Conservation (phyloP, 768 basidiomycete species). For the Mycena galopus region DNA sequence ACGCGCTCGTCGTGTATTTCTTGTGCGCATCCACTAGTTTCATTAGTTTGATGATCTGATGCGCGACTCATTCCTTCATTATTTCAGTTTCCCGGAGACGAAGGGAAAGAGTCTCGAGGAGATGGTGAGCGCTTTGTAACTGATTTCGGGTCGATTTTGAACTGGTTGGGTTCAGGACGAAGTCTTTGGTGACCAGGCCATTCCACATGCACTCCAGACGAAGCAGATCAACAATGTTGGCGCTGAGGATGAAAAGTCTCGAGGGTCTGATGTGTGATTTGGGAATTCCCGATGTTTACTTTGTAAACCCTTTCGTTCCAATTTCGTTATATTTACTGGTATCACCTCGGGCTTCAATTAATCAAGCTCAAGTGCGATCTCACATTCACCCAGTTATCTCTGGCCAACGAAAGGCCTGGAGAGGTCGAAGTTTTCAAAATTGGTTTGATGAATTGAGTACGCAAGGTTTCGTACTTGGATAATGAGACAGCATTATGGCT, state of each 20-base stretch:
- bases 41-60: background rate
- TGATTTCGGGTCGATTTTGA: background rate
- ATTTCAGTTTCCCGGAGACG: constrained; percentile 34
- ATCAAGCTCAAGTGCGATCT: too few relatives aligned
- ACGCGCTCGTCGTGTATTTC: constrained; percentile 32
- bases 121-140: constrained; percentile 18
- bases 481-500: too few relatives aligned
- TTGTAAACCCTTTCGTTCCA: too few relatives aligned
- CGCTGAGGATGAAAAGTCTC: constrained; percentile 13
- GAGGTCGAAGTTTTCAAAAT: too few relatives aligned
- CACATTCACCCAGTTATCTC: too few relatives aligned
- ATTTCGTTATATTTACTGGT: too few relatives aligned
- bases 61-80: background rate
- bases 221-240: constrained; percentile 30
- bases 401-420: too few relatives aligned
- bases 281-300: background rate
- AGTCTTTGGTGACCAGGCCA: constrained; percentile 35
- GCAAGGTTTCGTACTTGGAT: too few relatives aligned
- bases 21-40: constrained; percentile 14
- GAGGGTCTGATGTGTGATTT: constrained; percentile 1
- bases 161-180: constrained; percentile 19
- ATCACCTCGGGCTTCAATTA: too few relatives aligned
- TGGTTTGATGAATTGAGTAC: too few relatives aligned
- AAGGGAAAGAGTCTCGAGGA: constrained; percentile 36
- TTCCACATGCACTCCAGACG: constrained; percentile 34